Evolutionary conservation across 345 rosid genomes (phyloP).

Genomic region (Populus alba): DNA sequence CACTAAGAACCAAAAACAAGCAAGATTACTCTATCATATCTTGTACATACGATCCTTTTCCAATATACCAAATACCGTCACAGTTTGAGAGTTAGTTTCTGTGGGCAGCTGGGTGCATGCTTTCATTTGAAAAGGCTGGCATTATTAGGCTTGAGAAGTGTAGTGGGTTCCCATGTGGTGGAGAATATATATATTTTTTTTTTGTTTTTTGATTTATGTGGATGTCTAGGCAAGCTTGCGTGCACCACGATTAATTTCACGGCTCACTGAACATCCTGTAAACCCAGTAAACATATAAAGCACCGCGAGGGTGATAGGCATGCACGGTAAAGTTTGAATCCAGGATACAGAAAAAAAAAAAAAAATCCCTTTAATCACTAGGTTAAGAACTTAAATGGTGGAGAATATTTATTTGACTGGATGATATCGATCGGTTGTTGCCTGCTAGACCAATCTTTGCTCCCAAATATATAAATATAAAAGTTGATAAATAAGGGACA

Average conservation of each 20-base stretch:
- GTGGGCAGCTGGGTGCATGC: background rate
- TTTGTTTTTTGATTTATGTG: too few relatives aligned
- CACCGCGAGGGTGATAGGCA: background rate
- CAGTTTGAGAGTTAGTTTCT: background rate
- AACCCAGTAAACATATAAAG: too few relatives aligned
- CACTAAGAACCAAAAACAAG: background rate
- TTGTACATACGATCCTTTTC: background rate
- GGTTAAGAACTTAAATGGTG: too few relatives aligned
- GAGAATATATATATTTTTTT: background rate
- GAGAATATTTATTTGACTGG: background rate
- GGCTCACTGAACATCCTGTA: too few relatives aligned
- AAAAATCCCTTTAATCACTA: too few relatives aligned
- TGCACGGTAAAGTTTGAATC: too few relatives aligned
- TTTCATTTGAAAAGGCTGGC: background rate
- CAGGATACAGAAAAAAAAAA: too few relatives aligned
- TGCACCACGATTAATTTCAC: too few relatives aligned
- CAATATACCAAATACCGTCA: background rate
- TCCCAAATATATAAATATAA: background rate
- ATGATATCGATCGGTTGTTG: background rate
- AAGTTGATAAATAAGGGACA: background rate
- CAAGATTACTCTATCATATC: background rate
- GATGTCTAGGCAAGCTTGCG: too few relatives aligned
- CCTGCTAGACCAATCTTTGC: background rate
- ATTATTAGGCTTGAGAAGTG: background rate
- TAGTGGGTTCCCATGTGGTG: too few relatives aligned